Evolutionary conservation across 2,329 filamentous ascomycete genomes (phyloP), one percentile per base, ranked within the genome.

Genomic region (Diaporthe ampelina): DNA sequence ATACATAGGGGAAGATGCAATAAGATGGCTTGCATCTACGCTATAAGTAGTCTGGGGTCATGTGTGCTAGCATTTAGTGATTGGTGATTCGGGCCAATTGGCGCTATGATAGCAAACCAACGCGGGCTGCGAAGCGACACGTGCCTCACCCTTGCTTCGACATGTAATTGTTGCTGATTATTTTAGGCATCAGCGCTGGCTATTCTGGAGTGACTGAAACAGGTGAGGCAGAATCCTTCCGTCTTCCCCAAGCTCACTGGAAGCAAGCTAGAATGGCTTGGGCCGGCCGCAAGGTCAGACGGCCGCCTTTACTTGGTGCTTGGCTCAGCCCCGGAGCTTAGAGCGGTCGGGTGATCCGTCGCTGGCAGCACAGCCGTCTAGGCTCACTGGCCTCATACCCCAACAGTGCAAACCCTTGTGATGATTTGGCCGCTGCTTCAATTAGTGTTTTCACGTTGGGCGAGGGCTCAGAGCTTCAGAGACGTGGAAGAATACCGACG

Each of bases 301-400:
- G 19, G 19, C 26, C 26, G 19, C 29, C 37, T 15, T 50, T n/a
- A 50, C 8, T 24, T 24, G 10, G 37, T 61, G 19, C 43, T 50
- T 37, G 24, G 21, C 29, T 56, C 45, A 50, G 32, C 70, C 26
- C 35, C 57, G 3, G 9, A 29, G 29, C n/a, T 19, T 40, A 54
- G 15, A 21, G 19, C 13, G 9, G 19, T 19, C 58, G 7, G 67
- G 35, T 57, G 57, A 40, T 65, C 67, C 65, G 29, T 21, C 40
- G 15, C 29, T 19, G n/a, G 26, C 17, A 56, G 57, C 72, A 74
- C 67, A 65, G 72, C 67, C 72, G 59, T 69, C 11, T 19, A 15
- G 24, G 61, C 45, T 67, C 35, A 10, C 29, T 15, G 11, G 3
- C 19, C 10, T 24, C 21, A 19, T 10, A 1, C 26, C n/a, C 21